These are phyloP conservation scores for Lodderomyces pseudojiufengensis DNA, from an alignment of 1,139 yeast genomes.

Conservation along the genomic window DNA sequence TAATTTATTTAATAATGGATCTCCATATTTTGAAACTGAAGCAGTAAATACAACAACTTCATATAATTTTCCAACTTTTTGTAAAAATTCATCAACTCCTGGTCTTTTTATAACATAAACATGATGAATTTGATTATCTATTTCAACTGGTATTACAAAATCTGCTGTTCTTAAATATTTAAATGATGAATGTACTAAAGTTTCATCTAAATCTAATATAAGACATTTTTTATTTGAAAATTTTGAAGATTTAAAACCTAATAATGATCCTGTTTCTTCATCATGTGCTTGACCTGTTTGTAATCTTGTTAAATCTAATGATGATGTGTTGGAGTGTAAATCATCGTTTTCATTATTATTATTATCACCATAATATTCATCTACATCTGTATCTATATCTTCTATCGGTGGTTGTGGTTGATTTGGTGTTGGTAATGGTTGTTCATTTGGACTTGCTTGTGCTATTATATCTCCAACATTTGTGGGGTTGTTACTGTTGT, in stretches of 20 bases:
- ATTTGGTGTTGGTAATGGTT: slow-evolving; percentile 5
- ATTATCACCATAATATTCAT: slow-evolving; percentile 18
- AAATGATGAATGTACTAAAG: slow-evolving; percentile 93
- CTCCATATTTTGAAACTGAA: slow-evolving; percentile 91
- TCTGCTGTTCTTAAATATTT: slow-evolving; percentile 90
- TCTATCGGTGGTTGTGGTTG: slow-evolving; percentile 7
- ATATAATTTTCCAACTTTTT: slow-evolving; percentile 75
- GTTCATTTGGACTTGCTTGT: slow-evolving; percentile 11
- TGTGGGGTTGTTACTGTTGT: slow-evolving; percentile 1
- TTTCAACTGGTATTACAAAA: slow-evolving; percentile 82
- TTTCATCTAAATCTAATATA: slow-evolving; percentile 90
- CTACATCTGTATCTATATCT: slow-evolving; percentile 20
- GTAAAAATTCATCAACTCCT: slow-evolving; percentile 92
- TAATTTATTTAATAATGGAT: slow-evolving; percentile 85
- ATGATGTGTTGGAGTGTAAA: slow-evolving; percentile 25
- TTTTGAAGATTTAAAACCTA: slow-evolving; percentile 38
- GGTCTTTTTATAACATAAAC: slow-evolving; percentile 97
- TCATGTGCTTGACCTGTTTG: slow-evolving; percentile 68
- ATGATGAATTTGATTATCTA: slow-evolving; percentile 86
- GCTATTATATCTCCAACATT: slow-evolving; percentile 10
- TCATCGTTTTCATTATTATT: slow-evolving; percentile 13
- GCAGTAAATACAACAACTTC: slow-evolving; percentile 98
- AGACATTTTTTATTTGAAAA: slow-evolving; percentile 70
- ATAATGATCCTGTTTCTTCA: slow-evolving; percentile 58
- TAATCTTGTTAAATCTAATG: slow-evolving; percentile 49